Conservation (phyloP, 2,329 filamentous ascomycete species). For the Fonsecaea pedrosoi region DNA sequence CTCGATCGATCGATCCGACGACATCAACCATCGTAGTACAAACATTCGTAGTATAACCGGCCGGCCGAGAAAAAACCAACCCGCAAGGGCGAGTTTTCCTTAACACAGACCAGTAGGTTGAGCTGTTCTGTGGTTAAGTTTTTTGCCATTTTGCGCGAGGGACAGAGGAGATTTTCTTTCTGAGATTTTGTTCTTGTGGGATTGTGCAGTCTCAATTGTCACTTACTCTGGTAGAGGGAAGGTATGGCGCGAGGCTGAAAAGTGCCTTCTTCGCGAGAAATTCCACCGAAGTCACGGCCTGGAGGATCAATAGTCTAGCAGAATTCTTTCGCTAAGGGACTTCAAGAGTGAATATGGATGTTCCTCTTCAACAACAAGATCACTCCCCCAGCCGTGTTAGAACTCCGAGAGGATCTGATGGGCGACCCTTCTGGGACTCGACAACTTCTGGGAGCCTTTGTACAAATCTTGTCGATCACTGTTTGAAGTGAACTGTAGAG, state of each 20-base stretch:
- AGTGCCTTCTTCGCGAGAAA: not conserved
- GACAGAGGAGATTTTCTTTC: not conserved
- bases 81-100: not conserved
- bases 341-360: not conserved
- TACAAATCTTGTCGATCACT: not conserved
- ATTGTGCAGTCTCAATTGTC: too few species aligned
- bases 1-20: conserved; percentile 5
- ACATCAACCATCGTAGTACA: not conserved
- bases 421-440: not conserved
- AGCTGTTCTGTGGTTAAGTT: conserved; percentile 1
- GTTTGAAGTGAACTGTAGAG: not conserved
- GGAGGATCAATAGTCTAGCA: not conserved
- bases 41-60: not conserved
- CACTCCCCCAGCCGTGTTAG: not conserved
- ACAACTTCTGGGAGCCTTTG: not conserved
- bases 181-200: not conserved
- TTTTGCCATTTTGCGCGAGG: not conserved
- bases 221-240: too few species aligned
- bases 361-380: not conserved
- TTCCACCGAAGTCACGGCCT: not conserved
- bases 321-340: not conserved
- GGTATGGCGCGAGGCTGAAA: not conserved
- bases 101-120: not conserved
- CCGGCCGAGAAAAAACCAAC: conserved; percentile 4
- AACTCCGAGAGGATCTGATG: not conserved